Percentiles rank a stretch among this genome's conserved stretches.
phyloP scores from a whole-genome alignment of 2,329 filamentous ascomycete species.

The Sclerotiophoma versabilis region DNA sequence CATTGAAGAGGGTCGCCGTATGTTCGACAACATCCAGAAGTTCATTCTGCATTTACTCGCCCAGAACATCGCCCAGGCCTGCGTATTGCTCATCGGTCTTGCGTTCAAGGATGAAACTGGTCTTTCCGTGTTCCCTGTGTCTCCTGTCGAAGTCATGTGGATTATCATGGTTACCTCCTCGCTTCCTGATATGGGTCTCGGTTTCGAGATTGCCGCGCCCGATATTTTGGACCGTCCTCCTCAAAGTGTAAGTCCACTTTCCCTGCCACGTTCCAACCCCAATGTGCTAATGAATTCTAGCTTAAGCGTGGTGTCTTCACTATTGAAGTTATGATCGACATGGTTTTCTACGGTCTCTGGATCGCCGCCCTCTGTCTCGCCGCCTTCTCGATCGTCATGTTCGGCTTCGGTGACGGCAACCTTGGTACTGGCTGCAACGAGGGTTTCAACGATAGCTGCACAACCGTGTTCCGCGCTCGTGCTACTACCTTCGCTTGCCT shows the following conservation, averaged over 20 bases:
- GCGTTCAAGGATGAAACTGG: slow-evolving; percentile 42
- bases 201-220: slow-evolving; percentile 43
- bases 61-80: slow-evolving; percentile 45
- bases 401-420: slow-evolving; percentile 41
- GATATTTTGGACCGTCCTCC: slow-evolving; percentile 44
- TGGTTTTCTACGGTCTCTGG: slow-evolving; percentile 46
- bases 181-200: slow-evolving; percentile 46
- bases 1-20: slow-evolving; percentile 54
- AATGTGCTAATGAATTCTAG: slow-evolving; percentile 24
- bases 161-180: slow-evolving; percentile 51
- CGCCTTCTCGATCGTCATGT: slow-evolving; percentile 46
- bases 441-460: slow-evolving; percentile 34
- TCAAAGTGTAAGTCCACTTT: slow-evolving; percentile 32
- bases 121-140: slow-evolving; percentile 47
- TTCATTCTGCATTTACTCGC: slow-evolving; percentile 46
- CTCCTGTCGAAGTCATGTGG: slow-evolving; percentile 49
- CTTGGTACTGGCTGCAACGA: slow-evolving; percentile 45
- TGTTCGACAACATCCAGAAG: slow-evolving; percentile 58
- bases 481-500: slow-evolving; percentile 77
- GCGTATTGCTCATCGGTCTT: slow-evolving; percentile 45
- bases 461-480: slow-evolving; percentile 60
- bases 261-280: neutral
- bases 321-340: slow-evolving; percentile 44
- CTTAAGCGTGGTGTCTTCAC: slow-evolving; percentile 48
- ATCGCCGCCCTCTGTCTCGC: slow-evolving; percentile 45